Evolutionary conservation across 2,329 filamentous ascomycete genomes (phyloP), one percentile per base, ranked within the genome.

Genomic region (Penicillium freii): DNA sequence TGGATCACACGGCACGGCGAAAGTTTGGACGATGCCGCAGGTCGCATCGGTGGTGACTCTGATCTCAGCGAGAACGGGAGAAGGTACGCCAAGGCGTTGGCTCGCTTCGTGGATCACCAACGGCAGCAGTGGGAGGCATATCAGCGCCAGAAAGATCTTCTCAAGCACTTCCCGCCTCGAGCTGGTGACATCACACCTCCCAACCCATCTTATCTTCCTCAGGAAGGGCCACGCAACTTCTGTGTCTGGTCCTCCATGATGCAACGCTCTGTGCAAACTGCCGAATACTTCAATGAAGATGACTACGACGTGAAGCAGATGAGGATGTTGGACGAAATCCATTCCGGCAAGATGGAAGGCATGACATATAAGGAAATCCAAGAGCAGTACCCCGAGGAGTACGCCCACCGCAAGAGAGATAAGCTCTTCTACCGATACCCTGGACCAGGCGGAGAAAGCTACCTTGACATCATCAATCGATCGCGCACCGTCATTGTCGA

Each of bases 161-260:
- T 88, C 62, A 88, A 87, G 1, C 88, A 89, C 57, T 96, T 96
- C 74, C 92, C 94, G n/a, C 93, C 94, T 1, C 84, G 87, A 42
- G 88, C 92, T 0, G 94, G 94, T 56, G 93, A 97, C 75, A 90
- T 89, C 63, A 97, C 94, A 0, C 94, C 94, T 5, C 94, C 94
- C 0, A 97, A 99, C 69, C 94, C 94, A 0, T 91, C 96, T 71
- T 87, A 82, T 53, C 71, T 77, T 19, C 72, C 72, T 2, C 75
- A 77, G 52, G 87, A 88, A 48, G 78, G 87, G 31, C 84, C 89
- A 31, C 84, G 90, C 69, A 96, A 96, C 71, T 97, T 97, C 72
- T 99, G 94, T 73, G 91, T 99, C 17, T 99, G 94, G 94, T 97
- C 93, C 0, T 96, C 91, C 2, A 97, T 97, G 93, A 84, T 99